Evolutionary conservation across 257 asterid species (phyloP), one percentile per base, ranked within the genome.

Genomic region (Ehretia macrophylla): DNA sequence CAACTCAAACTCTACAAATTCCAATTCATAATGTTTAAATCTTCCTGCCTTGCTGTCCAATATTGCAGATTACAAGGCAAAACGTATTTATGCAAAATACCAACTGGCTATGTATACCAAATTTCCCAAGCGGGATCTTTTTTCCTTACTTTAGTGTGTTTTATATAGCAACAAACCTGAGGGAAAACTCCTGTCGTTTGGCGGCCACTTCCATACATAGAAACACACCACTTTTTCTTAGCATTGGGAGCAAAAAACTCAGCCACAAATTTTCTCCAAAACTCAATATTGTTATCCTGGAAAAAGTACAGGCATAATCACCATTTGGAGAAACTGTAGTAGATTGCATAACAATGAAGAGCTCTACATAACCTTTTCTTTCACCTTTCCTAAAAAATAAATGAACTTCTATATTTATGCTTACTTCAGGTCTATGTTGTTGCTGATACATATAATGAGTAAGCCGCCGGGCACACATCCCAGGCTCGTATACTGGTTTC

Each of bases 371-470:
- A 17, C 14, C 52, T 17, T 14, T 46, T 14, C 51, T 1, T 14
- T 19, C 0, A 14, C 18, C 0, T 46, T 19, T 46, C 48, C 16
- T 17, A 11, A 8, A 46, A 18, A 46, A n/a, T 14, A 14, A 46
- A 46, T 14, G 17, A 48, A 4, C 3, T 14, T 46, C 14, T 17
- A 20, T 5, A 19, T 22, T 19, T 14, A 10, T 14, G 12, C 83
- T 75, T 77, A 84, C 95, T 61, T 84, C 86, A 64, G 95, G 88
- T 68, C 95, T 82, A 55, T 84, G 88, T 58, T 82, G 94, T 59
- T 87, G 95, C 85, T 84, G 95, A 65, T 84, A 80, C 90, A 87
- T 79, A 68, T 87, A 87, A 78, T 84, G 86, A 1, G 90, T 84
- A 59, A 87, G 76, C 83, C 95, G 74, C 14, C 90, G 77, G 38